Base-by-base conservation (phyloP, 257 asterid species). In the Avicennia marina region DNA sequence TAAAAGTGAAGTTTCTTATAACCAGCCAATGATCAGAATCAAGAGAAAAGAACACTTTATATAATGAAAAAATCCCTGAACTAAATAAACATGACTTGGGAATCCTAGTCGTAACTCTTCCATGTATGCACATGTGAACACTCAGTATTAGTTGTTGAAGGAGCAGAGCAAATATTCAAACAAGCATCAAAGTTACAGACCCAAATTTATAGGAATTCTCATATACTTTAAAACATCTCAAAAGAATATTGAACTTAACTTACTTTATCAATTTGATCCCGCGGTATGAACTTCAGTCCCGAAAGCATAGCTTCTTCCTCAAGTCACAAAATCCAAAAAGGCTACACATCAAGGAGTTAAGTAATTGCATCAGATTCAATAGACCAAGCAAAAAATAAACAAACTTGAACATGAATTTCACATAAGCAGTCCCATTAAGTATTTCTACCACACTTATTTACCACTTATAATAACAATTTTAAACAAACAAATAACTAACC, bases 221-320 rank as follows among this genome's bases (percentile, higher is more conserved):
- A 8, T 13, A 31, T 22, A 29, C 59, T 51, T 40, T 7, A 17
- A 12, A 16, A 52, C 36, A 43, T 21, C 17, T 10, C 11, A 8
- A 22, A n/a, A 5, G 15, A 17, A 25, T 36, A 15, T 11, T 0
- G 53, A 15, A 11, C 7, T 29, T 29, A 11, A 58, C 80, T 70
- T 64, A 74, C 84, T 60, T 74, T 59, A 47, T 61, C 76, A 24
- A 78, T 41, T 32, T 74, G 74, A 58, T 78, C 84, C 56, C 81
- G 71, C 0, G 84, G 81, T 64, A 78, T 65, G 54, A 78, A 71
- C 72, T 78, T 78, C 48, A 74, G 43, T 39, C 78, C 81, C 36
- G 80, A 74, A 47, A 78, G 69, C 84, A 78, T 78, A 29, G 33
- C 60, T 29, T 33, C 72, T 60, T 16, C 34, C 45, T n/a, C 52